Conservation (phyloP, 441 rosid species). For the Jatropha podagrica region DNA sequence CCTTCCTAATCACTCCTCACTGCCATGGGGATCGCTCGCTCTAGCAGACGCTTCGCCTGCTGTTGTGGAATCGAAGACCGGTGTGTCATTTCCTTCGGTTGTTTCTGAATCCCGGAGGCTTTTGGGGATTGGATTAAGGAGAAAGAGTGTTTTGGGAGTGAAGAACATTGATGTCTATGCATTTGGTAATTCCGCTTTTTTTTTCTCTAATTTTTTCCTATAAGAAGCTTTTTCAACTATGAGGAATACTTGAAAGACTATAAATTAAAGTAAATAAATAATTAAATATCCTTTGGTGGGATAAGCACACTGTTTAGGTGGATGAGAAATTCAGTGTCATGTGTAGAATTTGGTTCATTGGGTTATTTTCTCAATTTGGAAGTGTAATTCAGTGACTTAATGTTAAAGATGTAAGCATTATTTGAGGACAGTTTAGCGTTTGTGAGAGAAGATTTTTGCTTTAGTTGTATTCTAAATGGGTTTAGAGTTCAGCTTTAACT, state of each 20-base stretch:
- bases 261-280: no score
- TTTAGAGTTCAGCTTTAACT: not conserved
- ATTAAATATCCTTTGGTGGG: not conserved
- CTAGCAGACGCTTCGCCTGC: conserved; percentile 57
- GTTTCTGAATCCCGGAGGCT: conserved; percentile 54
- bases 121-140: conserved; percentile 83
- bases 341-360: not conserved
- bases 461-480: not conserved
- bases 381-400: not conserved
- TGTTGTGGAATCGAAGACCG: conserved; percentile 62
- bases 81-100: conserved; percentile 66
- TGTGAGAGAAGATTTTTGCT: not conserved
- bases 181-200: conserved; percentile 45
- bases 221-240: no score
- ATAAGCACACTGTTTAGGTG: not conserved
- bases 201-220: not conserved
- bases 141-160: conserved; percentile 67
- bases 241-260: no score
- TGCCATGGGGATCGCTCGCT: conserved; percentile 66
- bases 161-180: conserved; percentile 92
- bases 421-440: not conserved
- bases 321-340: not conserved
- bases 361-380: not conserved
- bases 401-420: not conserved
- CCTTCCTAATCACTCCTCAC: conserved; percentile 34